Evolutionary conservation across 1,284 basidiomycete genomes (phyloP).

Genomic region (Puccinia novopanici): DNA sequence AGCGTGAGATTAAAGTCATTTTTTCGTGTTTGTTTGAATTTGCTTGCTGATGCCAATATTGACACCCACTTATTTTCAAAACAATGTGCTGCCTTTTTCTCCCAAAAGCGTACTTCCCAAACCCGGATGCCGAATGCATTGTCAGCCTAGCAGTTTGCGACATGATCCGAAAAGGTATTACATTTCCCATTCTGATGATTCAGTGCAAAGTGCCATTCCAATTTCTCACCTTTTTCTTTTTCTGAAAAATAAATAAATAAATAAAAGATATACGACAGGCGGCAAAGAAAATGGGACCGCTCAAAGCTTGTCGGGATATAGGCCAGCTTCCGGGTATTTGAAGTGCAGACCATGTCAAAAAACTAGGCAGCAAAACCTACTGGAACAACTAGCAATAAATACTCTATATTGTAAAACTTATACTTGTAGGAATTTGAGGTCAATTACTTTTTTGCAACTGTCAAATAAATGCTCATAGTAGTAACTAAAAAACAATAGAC

Average conservation of each 20-base stretch:
- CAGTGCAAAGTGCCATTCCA: too few relatives aligned
- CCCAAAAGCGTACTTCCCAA: conserved; percentile 29
- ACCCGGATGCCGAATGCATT: conserved; percentile 44
- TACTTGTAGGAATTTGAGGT: not conserved
- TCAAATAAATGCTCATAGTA: not conserved
- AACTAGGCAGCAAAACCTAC: not conserved
- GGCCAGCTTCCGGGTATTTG: not conserved
- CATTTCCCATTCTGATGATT: too few relatives aligned
- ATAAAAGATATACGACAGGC: conserved; percentile 9
- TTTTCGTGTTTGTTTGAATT: not conserved
- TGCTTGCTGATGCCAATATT: too few relatives aligned
- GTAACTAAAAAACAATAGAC: not conserved
- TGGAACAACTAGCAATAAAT: too few relatives aligned
- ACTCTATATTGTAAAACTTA: too few relatives aligned
- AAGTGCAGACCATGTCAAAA: not conserved
- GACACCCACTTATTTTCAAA: not conserved
- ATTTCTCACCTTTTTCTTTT: too few relatives aligned
- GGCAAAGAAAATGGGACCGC: not conserved
- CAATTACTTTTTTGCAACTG: not conserved
- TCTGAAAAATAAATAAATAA: not conserved
- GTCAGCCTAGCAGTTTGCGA: conserved; percentile 49
- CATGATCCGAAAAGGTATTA: conserved; percentile 36
- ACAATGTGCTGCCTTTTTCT: not conserved
- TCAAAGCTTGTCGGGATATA: not conserved
- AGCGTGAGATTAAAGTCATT: conserved; percentile 8